These are phyloP conservation scores for Talinum fruticosum DNA, from an alignment of 148 eudicot genomes.

Conservation along the genomic window DNA sequence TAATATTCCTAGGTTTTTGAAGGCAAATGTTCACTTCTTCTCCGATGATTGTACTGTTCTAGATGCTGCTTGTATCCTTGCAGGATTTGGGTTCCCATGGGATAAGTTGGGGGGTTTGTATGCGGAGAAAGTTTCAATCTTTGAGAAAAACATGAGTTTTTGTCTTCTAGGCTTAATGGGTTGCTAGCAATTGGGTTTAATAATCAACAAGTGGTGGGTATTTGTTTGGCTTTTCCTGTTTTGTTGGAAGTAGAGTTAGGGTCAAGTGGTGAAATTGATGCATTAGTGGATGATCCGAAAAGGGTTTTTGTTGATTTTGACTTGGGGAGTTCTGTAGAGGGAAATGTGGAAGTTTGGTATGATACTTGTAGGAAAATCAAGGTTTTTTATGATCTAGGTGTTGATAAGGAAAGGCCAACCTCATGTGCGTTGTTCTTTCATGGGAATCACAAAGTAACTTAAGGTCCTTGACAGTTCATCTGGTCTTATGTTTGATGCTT, in stretches of 20 bases:
- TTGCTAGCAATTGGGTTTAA: slow-evolving; percentile 49
- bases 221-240: slow-evolving; percentile 63
- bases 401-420: slow-evolving; percentile 34
- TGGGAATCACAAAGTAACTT: background rate
- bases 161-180: slow-evolving; percentile 33
- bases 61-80: slow-evolving; percentile 53
- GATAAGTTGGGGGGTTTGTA: slow-evolving; percentile 55
- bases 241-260: slow-evolving; percentile 32
- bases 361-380: slow-evolving; percentile 48
- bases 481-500: background rate
- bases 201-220: slow-evolving; percentile 36
- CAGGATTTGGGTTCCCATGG: slow-evolving; percentile 76
- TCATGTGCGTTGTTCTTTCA: background rate
- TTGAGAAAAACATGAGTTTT: too few relatives aligned
- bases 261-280: slow-evolving; percentile 29
- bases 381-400: slow-evolving; percentile 61
- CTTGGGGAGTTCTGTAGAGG: slow-evolving; percentile 31
- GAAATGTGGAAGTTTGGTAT: slow-evolving; percentile 46
- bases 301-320: slow-evolving; percentile 48
- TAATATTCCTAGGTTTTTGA: slow-evolving; percentile 36
- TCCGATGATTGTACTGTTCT: slow-evolving; percentile 46
- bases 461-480: background rate
- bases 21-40: slow-evolving; percentile 38
- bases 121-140: too few relatives aligned
- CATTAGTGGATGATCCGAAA: slow-evolving; percentile 47